Base-by-base conservation (phyloP, 2,329 filamentous ascomycete species). In the Xylariaceae sp. region DNA sequence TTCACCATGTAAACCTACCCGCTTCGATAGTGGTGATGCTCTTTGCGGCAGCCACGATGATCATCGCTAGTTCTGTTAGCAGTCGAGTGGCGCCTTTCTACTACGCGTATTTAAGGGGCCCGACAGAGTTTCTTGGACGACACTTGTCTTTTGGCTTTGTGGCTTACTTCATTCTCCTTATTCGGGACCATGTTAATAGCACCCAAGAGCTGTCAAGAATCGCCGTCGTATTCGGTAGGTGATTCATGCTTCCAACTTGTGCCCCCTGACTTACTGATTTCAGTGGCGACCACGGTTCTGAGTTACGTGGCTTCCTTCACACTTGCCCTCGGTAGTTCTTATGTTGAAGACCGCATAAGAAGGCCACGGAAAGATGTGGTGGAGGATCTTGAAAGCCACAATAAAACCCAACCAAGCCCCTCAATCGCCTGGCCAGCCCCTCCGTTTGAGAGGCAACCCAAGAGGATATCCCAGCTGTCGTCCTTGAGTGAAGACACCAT, bases 111-210 rank as follows among this genome's bases (percentile, higher is more conserved):
- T 21, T 60, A 19, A 52, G 49, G 12, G 55, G 56, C 8, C 55
- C 58, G n/a, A 51, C 50, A 2, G 55, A 59, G 28, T 60, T 59
- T 24, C 38, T 60, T 11, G 51, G 56, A 8, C 52, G 57, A 3
- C 58, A 60, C 26, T 60, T 60, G 56, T 55, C 58, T 8, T 48
- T 60, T 11, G 58, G 58, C 2, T 60, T 60, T 28, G 57, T 60
- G 17, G 45, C 52, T 12, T 53, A 51, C 15, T 59, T 59, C 36
- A 41, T 60, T 18, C 50, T 59, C 48, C 51, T 60, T 12, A 59
- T 54, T 40, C 54, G 50, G 33, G 57, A 60, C 17, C 57, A 59
- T 12, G 42, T 59, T 31, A 38, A 44, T 6, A 38, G 41, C 14
- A 43, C 44, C 13, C 33, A 41, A 3, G 56, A 60, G 26, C 27